Base-by-base conservation (phyloP, 2,329 filamentous ascomycete genomes). In the Pyrenochaeta sp. region DNA sequence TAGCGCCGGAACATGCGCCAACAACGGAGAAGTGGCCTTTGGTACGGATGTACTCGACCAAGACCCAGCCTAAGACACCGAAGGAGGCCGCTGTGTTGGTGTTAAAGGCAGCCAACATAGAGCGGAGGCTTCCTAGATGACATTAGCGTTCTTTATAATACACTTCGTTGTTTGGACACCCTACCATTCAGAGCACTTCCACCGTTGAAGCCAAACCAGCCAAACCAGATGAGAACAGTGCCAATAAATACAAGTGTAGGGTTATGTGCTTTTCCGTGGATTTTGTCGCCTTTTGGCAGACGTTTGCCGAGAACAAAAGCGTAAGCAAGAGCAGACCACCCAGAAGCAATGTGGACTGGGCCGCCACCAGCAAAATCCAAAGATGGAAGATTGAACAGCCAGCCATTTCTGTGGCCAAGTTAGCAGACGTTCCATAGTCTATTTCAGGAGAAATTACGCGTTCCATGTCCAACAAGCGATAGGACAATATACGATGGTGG, bases 381-480 rank as follows among this genome's bases (percentile, higher is more conserved):
- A 0, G 82, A 80, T 1, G 83, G 82, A 2, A 88, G 79, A 18
- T 87, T 83, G 71, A 78, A 87, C 0, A 89, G 75, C 86, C 87
- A 89, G 10, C 87, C 86, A 46, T 82, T 64, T 4, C 55, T 53
- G 41, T 36, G 9, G 17, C 6, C 30, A 7, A 7, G 15, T 57
- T 31, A 60, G 53, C 14, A 29, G 21, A 35, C n/a, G 15, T 14
- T 21, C 9, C 12, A 30, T 1, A 17, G 9, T 4, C 10, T 18
- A 14, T 17, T 21, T 20, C 6, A 14, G 2, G 20, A n/a, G 12
- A 1, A 43, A 35, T 30, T 83, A 18, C n/a, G 81, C 66, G 63
- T 89, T 89, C 87, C 87, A 89, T 3, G 85, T 87, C 85, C 86
- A 88, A 74, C 82, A 86, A 0, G 86, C 86, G 31, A 88, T 82